Evolutionary conservation across 257 asterid species (phyloP).

Genomic region (Solanum bulbocastanum): DNA sequence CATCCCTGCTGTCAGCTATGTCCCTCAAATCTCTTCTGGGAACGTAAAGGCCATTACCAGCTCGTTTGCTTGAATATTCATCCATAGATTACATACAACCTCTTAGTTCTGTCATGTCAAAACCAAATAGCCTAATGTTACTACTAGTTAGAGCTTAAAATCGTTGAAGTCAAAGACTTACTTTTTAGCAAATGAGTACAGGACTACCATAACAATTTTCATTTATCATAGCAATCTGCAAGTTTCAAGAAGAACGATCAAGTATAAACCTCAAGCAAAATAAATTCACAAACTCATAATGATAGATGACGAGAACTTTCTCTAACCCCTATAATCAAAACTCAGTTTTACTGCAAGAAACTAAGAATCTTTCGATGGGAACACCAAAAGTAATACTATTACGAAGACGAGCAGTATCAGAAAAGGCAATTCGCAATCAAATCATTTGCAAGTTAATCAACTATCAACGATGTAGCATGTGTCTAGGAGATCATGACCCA

Average conservation of each 20-base stretch:
- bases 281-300: background rate
- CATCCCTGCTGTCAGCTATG: slow-evolving; percentile 19
- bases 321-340: background rate
- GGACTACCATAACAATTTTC: background rate
- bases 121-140: background rate
- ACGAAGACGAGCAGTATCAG: background rate
- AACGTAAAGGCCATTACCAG: slow-evolving; percentile 14
- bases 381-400: background rate
- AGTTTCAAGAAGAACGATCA: background rate
- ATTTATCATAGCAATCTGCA: background rate
- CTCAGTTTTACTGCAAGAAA: background rate
- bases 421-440: background rate
- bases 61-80: slow-evolving; percentile 33
- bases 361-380: background rate
- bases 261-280: background rate
- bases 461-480: background rate
- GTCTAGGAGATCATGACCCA: background rate
- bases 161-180: background rate
- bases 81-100: slow-evolving; percentile 25
- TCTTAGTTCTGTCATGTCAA: background rate
- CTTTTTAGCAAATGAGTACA: background rate
- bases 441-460: background rate
- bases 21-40: slow-evolving; percentile 35
- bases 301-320: background rate
- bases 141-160: background rate